These are phyloP conservation scores for Trichoderma semiorbis DNA, from an alignment of 2,329 filamentous ascomycete genomes.

Conservation along the genomic window DNA sequence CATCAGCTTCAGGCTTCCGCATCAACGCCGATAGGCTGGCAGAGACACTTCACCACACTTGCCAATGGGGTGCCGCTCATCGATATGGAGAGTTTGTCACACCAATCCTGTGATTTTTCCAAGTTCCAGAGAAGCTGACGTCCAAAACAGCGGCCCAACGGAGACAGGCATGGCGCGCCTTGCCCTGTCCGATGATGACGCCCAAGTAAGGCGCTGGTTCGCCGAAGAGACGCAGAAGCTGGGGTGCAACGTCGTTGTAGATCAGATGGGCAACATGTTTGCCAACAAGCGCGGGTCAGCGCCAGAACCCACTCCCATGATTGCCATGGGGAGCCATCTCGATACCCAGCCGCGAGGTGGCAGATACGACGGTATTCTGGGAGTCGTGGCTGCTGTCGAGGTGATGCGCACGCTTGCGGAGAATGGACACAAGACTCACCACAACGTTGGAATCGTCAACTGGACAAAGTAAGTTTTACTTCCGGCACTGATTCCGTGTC, in stretches of 20 bases:
- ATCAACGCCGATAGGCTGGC: slow-evolving; percentile 30
- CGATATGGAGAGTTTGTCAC: slow-evolving; percentile 29
- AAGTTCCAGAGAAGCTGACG: background rate
- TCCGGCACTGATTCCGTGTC: fast-evolving
- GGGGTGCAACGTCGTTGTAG: slow-evolving; percentile 65
- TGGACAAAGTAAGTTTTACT: slow-evolving; percentile 61
- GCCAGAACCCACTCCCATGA: slow-evolving; percentile 59
- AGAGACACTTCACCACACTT: slow-evolving; percentile 32
- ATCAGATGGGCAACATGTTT: slow-evolving; percentile 79
- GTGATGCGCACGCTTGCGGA: slow-evolving; percentile 64
- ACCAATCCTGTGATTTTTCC: no score
- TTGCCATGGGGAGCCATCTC: slow-evolving; percentile 64
- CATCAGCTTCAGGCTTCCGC: slow-evolving; percentile 19
- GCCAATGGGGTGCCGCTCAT: slow-evolving; percentile 33
- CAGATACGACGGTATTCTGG: slow-evolving; percentile 73
- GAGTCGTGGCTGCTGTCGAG: slow-evolving; percentile 70
- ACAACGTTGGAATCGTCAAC: slow-evolving; percentile 70
- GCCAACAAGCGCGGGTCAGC: slow-evolving; percentile 62
- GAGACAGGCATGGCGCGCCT: slow-evolving; percentile 78
- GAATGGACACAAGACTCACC: slow-evolving; percentile 63
- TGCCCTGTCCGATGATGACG: slow-evolving; percentile 71
- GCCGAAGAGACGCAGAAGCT: slow-evolving; percentile 59
- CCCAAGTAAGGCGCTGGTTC: slow-evolving; percentile 75
- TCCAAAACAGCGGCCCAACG: slow-evolving; percentile 24
- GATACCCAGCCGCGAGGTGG: slow-evolving; percentile 64